Percentiles rank a stretch among this genome's conserved stretches.
Conservation (phyloP, 306 rosid species). For the Quercus bicolor region DNA sequence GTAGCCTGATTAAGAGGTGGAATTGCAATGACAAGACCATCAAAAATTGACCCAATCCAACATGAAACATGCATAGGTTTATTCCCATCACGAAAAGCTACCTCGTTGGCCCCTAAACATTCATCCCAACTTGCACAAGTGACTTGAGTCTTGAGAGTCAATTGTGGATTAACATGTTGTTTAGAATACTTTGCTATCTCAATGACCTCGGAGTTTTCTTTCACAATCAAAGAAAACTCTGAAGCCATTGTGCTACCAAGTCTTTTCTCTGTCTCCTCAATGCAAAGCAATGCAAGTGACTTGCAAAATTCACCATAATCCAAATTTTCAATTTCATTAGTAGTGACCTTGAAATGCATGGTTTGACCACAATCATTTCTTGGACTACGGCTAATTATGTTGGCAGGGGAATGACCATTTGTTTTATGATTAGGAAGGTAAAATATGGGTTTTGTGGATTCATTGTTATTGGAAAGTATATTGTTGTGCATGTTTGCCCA, state of each 20-base stretch:
- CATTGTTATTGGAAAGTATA: not conserved
- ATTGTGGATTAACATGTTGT: not conserved
- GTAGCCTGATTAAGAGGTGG: no score
- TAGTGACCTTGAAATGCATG: slow-evolving; percentile 30
- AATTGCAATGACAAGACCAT: no score
- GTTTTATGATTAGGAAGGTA: slow-evolving; percentile 7
- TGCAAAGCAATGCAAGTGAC: slow-evolving; percentile 38
- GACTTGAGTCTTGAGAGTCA: not conserved
- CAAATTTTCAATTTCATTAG: not conserved
- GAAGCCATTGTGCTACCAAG: slow-evolving; percentile 22
- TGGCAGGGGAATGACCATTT: not conserved
- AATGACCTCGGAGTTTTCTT: slow-evolving; percentile 10
- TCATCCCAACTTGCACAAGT: no score
- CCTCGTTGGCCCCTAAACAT: no score
- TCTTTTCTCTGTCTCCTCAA: slow-evolving; percentile 35
- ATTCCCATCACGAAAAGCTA: no score
- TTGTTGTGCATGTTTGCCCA: slow-evolving; percentile 53
- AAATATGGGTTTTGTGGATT: slow-evolving; percentile 26
- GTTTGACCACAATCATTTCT: slow-evolving; percentile 26
- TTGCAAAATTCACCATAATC: not conserved
- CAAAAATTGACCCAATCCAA: no score
- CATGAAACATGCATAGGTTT: not conserved
- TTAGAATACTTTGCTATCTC: slow-evolving; percentile 24
- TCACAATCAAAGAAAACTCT: slow-evolving; percentile 22
- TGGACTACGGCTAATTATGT: slow-evolving; percentile 20